These are phyloP conservation scores for Picea engelmannii DNA, from an alignment of 83 land plant genomes.

Conservation along the genomic window DNA sequence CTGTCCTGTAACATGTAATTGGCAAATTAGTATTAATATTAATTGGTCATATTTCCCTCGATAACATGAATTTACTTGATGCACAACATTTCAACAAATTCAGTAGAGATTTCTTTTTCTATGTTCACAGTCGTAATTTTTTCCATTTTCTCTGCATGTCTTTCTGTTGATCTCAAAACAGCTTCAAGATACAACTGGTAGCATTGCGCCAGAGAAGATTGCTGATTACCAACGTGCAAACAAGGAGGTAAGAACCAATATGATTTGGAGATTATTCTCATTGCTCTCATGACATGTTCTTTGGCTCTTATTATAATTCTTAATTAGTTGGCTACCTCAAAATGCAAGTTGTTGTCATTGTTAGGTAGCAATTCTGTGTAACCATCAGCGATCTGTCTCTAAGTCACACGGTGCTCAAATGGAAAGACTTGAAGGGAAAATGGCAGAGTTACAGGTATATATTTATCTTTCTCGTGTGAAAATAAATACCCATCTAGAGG, in stretches of 20 bases:
- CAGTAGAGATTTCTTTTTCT: not conserved
- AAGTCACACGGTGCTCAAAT: constrained; percentile 88
- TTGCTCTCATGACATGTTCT: not conserved
- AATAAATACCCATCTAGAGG: not conserved
- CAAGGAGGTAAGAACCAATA: constrained; percentile 70
- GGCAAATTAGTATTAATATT: not conserved
- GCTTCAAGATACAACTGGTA: constrained; percentile 67
- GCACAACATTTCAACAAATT: not conserved
- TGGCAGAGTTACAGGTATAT: constrained; percentile 71
- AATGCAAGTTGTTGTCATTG: not conserved
- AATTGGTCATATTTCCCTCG: not conserved
- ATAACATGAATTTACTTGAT: not conserved
- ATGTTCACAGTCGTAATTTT: not conserved
- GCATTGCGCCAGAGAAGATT: constrained; percentile 60
- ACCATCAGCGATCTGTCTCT: constrained; percentile 95
- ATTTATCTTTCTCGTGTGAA: not conserved
- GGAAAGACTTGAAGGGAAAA: constrained; percentile 76
- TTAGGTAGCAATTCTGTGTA: constrained; percentile 98
- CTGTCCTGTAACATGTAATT: not conserved
- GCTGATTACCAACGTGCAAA: constrained; percentile 85
- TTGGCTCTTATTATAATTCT: not conserved
- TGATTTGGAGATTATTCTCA: not conserved
- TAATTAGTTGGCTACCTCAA: not conserved
- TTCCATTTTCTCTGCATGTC: not conserved
- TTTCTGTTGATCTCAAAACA: constrained; percentile 24